A percentile compares a stretch with the other conserved stretches of the same genome.
Evolutionary conservation across 2,329 filamentous ascomycete species (phyloP).

Genomic region (Fusarium nodosum): DNA sequence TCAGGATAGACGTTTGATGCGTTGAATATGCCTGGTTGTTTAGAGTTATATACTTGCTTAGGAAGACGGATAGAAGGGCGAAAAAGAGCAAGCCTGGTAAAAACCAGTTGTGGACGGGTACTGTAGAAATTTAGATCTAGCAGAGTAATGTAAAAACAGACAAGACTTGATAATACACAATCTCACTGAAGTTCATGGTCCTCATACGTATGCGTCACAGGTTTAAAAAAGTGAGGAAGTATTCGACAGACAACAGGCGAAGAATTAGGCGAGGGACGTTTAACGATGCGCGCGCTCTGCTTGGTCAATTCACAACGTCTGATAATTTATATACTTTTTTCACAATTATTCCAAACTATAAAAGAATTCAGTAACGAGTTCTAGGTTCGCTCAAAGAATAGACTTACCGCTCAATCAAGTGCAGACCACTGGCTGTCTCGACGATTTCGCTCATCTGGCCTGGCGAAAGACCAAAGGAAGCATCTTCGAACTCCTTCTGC

Average conservation of each 20-base stretch:
- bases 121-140: constrained; percentile 34
- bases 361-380: constrained; percentile 4
- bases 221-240: neutral
- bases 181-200: neutral
- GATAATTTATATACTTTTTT: constrained; percentile 35
- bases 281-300: constrained; percentile 31
- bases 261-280: neutral
- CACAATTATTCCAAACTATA: constrained; percentile 34
- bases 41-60: constrained; percentile 36
- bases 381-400: too few relatives aligned
- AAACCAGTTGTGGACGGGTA: constrained; percentile 9
- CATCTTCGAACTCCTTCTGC: constrained; percentile 99
- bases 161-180: constrained; percentile 3
- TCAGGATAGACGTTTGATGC: constrained; percentile 14
- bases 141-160: constrained; percentile 15
- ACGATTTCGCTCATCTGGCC: constrained; percentile 90
- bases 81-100: constrained; percentile 9
- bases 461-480: constrained; percentile 88
- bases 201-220: constrained; percentile 21
- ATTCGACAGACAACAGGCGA: neutral
- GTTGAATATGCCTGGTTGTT: constrained; percentile 30
- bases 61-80: constrained; percentile 25
- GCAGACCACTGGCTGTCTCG: constrained; percentile 92
- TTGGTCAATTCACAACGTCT: constrained; percentile 38
- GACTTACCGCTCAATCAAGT: constrained; percentile 92